Evolutionary conservation across 805 yeast species (phyloP), one percentile per base, ranked within the genome.

Genomic region (Kodamaea lidongshanica): DNA sequence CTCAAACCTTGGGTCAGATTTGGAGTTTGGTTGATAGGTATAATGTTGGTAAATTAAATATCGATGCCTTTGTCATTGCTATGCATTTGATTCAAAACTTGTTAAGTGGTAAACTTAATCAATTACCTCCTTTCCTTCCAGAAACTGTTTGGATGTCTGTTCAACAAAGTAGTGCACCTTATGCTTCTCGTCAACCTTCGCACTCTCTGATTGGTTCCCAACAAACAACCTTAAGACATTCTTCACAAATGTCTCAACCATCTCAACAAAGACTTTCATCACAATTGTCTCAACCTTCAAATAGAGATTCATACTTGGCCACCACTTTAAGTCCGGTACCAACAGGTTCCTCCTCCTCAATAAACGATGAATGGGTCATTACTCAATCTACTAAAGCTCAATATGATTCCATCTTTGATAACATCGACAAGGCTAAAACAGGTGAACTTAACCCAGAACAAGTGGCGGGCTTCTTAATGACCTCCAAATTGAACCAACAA

Each of bases 21-120:
- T 92, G 98, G 98, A 72, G 72, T 32, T 65, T 89, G 34, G 92
- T 83, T 25, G 98, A 92, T 52, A 74, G 77, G 38, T 70, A 72
- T 32, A 77, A 77, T 43, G 58, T 72, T 2, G 98, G 98, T 4
- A 65, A 72, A 33, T 72, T 92, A 45, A 67, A 72, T 34, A 72
- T 77, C 48, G 69, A 77, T 10, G 88, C 85, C 51, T 92, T 92
- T 46, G 74, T 85, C 25, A 73, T 89, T 46, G 96, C 97, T 6
- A 89, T 92, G 98, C 94, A 84, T 56, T 68, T 92, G 50, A 85
- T 92, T 40, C 96, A 89, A 55, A 78, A 86, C 42, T 61, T 80
- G 18, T 65, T 86, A 46, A 72, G 75, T 45, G 83, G 86, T 22
- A 44, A 74, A 3, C 57, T 86, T 43, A 70, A 68, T 28, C 72